Conservation (phyloP, 768 basidiomycete genomes). For the Phlebiopsis gigantea region DNA sequence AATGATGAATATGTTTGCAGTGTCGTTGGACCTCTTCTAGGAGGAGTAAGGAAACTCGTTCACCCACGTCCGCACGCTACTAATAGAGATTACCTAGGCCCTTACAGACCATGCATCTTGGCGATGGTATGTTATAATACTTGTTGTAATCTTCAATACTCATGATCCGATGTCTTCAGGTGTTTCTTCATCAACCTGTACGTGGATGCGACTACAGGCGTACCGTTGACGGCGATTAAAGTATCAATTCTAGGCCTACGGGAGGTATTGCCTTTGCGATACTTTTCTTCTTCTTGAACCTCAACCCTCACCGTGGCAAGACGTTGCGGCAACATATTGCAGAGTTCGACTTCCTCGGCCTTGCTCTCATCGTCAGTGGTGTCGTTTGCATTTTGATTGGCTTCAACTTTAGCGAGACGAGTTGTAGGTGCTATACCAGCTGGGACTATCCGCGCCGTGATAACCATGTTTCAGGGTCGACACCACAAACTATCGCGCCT, state of each 20-base stretch:
- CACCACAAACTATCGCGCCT: constrained; percentile 50
- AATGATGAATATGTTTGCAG: constrained; percentile 23
- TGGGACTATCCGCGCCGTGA: no score
- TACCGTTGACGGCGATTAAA: not conserved
- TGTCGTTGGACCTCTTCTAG: constrained; percentile 73
- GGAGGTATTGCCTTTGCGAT: constrained; percentile 59
- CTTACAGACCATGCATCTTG: constrained; percentile 73
- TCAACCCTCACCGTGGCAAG: constrained; percentile 67
- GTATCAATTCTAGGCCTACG: constrained; percentile 49
- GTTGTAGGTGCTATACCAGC: constrained; percentile 40
- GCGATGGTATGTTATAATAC: constrained; percentile 51
- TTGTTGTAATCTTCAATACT: not conserved
- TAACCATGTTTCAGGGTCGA: constrained; percentile 43
- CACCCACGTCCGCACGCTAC: not conserved
- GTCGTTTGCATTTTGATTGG: constrained; percentile 68
- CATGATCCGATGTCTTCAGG: constrained; percentile 29
- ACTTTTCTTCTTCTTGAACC: constrained; percentile 69
- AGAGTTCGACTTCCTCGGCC: constrained; percentile 71
- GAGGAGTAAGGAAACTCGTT: constrained; percentile 51
- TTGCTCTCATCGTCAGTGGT: constrained; percentile 56
- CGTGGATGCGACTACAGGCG: constrained; percentile 14
- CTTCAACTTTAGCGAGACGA: constrained; percentile 63
- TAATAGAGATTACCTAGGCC: constrained; percentile 27
- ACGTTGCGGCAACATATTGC: constrained; percentile 51
- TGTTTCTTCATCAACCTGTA: constrained; percentile 77